Conservation (phyloP, 352 stramenopile species). For the Sclerospora graminicola region DNA sequence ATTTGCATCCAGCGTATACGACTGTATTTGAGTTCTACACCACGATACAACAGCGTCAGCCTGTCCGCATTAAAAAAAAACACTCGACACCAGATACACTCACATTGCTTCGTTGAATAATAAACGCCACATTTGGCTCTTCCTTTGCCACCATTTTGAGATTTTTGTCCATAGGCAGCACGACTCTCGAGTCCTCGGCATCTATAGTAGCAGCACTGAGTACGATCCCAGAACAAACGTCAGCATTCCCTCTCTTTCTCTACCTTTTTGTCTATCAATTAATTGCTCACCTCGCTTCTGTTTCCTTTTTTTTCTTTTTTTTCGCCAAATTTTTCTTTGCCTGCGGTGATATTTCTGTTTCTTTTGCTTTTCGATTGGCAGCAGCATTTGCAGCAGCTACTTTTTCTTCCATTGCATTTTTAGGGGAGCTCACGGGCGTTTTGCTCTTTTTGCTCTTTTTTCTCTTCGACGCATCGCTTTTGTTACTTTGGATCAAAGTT, state of each 20-base stretch:
- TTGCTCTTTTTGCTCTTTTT: slow-evolving; percentile 29
- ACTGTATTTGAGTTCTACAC: slow-evolving; percentile 78
- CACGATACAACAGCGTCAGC: background rate
- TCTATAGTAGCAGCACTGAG: slow-evolving; percentile 5
- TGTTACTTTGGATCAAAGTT: slow-evolving; percentile 37
- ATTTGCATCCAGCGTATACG: slow-evolving; percentile 53
- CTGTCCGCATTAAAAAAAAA: background rate
- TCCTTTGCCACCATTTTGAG: slow-evolving; percentile 54
- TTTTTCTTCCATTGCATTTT: slow-evolving; percentile 9
- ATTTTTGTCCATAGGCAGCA: slow-evolving; percentile 56
- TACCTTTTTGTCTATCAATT: background rate
- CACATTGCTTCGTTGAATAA: slow-evolving; percentile 82
- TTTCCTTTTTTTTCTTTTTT: slow-evolving; percentile 28
- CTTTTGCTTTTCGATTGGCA: background rate
- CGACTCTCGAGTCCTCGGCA: slow-evolving; percentile 8
- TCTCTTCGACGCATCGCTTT: slow-evolving; percentile 29
- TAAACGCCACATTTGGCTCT: slow-evolving; percentile 72
- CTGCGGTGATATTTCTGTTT: background rate
- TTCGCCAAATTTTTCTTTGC: slow-evolving; percentile 3
- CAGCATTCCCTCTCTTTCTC: background rate
- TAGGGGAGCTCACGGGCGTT: slow-evolving; percentile 5
- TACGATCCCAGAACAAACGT: background rate
- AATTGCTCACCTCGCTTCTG: slow-evolving; percentile 3
- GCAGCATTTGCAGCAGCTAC: background rate
- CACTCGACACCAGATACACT: slow-evolving; percentile 3